Evolutionary conservation across 805 yeast species (phyloP), one percentile per base, ranked within the genome.

Genomic region (Metschnikowia cubensis): DNA sequence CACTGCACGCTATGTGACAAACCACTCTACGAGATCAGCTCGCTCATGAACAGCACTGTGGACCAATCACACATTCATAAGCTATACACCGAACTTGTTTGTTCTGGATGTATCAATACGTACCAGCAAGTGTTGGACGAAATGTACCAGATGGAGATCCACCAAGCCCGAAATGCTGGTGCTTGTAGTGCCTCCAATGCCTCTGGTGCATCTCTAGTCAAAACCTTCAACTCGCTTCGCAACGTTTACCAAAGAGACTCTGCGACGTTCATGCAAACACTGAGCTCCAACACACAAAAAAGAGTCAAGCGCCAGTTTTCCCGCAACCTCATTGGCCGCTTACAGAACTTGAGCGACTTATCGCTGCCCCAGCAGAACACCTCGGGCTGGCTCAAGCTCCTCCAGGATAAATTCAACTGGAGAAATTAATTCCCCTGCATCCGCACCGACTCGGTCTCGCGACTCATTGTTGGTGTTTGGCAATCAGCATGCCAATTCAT

Each of bases 1-100:
- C 67, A 79, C 58, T 85, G 92, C 60, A 80, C 83, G n/a, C 68
- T 85, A 11, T 85, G 92, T 63, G 88, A 84, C 35, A 78, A 76
- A 48, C 87, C 89, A 14, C 62, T 85, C 29, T 85, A 84, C 62
- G 89, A 85, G 50, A 63, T 74, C 56, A 83, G 63, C 69, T 85
- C 70, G 11, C 57, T 69, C 17, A 61, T 71, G 47, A 62, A 63
- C 48, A 61, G 54, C 51, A 21, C 35, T 29, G 37, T 15, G 36
- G 38, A 18, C 20, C 35, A 44, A 22, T 7, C 15, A 10, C 40
- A 58, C 21, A 54, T 52, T 21, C 54, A 57, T 32, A 59, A 59
- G 38, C 51, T 51, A 14, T 76, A 65, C 57, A 70, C 72, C 37
- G 88, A 84, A 58, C 76, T 84, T n/a, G 84, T 84, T 0, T 84